phyloP scores from a whole-genome alignment of 2,329 filamentous ascomycete genomes.

The Pestalotiopsis fici region DNA sequence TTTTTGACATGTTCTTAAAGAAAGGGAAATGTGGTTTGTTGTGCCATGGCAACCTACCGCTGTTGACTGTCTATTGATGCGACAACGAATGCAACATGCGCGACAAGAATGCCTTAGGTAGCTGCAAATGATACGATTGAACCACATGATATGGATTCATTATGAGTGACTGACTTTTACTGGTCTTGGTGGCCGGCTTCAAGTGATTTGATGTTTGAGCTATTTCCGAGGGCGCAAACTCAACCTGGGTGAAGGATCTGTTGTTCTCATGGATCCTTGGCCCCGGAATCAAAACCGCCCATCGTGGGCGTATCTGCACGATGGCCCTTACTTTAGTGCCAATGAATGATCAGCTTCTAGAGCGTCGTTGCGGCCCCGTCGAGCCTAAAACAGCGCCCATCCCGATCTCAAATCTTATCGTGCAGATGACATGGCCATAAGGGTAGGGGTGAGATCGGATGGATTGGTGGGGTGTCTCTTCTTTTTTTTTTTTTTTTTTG shows the following conservation, averaged over 20 bases:
- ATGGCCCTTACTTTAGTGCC: conserved; percentile 5
- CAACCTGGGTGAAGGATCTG: too few species aligned
- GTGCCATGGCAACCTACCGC: not conserved
- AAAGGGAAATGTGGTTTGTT: not conserved
- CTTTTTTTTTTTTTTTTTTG: not conserved
- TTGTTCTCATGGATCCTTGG: too few species aligned
- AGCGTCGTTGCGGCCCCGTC: not conserved
- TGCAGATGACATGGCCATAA: conserved; percentile 1
- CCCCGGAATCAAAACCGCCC: not conserved
- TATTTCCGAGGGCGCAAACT: too few species aligned
- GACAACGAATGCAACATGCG: not conserved
- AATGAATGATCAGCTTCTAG: not conserved
- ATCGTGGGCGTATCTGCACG: not conserved
- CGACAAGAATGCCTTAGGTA: too few species aligned
- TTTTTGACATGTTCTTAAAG: not conserved
- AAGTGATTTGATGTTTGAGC: too few species aligned
- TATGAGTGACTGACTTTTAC: not conserved
- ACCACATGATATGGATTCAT: not conserved
- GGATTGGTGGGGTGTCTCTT: not conserved
- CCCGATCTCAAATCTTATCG: conserved; percentile 5
- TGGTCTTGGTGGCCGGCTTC: not conserved
- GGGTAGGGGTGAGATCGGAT: not conserved
- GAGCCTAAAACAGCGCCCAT: not conserved
- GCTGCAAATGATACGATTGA: not conserved
- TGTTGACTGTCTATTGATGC: not conserved